Evolutionary conservation across 805 yeast species (phyloP), one percentile per base, ranked within the genome.

Genomic region (Yamadazyma ubonensis): DNA sequence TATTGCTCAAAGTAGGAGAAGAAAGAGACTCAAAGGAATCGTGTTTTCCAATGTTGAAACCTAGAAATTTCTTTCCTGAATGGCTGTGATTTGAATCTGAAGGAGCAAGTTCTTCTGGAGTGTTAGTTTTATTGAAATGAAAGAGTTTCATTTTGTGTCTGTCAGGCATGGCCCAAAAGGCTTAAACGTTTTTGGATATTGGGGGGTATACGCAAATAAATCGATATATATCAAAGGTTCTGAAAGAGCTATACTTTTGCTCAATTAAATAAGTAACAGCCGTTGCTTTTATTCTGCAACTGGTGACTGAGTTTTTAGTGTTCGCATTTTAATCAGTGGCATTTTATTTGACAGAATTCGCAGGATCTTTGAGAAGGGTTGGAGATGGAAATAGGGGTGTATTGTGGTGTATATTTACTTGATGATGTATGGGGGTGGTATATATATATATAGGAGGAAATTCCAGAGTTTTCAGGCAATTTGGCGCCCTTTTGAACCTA

Each of bases 131-230:
- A 50, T 64, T 61, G 49, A 67, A 71, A 42, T 58, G 53, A 42
- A 69, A 65, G 28, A 69, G 53, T 57, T 67, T 67, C 50, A 66
- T 56, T 45, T 65, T 67, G 53, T 67, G 72, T 54, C 61, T 63
- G 48, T 69, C 73, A 27, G 73, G 73, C 75, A 69, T 69, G 31
- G 38, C 37, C 28, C 26, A 18, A 19, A 8, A 16, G 16, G 23
- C 35, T 20, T 18, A 7, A 12, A 19, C 14, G 35, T 26, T 10
- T 17, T 17, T 8, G 38, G 14, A 15, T 15, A 6, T 16, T 7
- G 11, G 14, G 22, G 17, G 20, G 17, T 16, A 29, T 8, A 22
- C 25, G 25, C 10, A 22, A 22, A 7, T 22, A 10, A 22, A 10
- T 22, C 25, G 25, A 22, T 22, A 22, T 22, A 22, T 22, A n/a